Conservation (phyloP, 2,329 filamentous ascomycete species). For the Cytospora leucostoma region DNA sequence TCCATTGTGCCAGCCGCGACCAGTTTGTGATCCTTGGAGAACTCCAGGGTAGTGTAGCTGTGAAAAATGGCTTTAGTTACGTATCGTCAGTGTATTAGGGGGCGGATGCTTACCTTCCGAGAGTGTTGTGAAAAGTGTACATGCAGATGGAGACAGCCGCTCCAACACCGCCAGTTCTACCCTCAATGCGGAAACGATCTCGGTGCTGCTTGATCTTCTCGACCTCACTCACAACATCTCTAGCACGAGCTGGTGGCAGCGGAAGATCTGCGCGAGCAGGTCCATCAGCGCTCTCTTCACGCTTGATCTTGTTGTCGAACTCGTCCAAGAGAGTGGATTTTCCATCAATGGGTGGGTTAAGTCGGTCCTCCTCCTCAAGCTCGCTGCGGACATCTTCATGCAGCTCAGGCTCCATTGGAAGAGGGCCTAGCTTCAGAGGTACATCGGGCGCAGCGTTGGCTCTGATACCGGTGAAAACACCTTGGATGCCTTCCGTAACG, state of each 20-base stretch:
- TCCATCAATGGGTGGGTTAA: conserved; percentile 70
- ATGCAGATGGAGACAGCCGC: conserved; percentile 87
- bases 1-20: conserved; percentile 89
- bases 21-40: conserved; percentile 85
- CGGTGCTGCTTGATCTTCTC: conserved; percentile 91
- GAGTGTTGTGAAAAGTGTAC: conserved; percentile 98
- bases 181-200: conserved; percentile 86
- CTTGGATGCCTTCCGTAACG: conserved; percentile 65
- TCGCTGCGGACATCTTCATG: conserved; percentile 85
- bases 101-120: conserved; percentile 69
- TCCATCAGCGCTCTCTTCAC: conserved; percentile 83
- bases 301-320: conserved; percentile 85
- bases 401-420: conserved; percentile 81
- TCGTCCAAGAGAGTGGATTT: conserved; percentile 78
- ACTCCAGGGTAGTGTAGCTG: conserved; percentile 69
- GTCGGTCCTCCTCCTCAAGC: conserved; percentile 80
- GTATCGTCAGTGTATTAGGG: not conserved
- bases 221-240: conserved; percentile 92
- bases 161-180: conserved; percentile 79
- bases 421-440: conserved; percentile 72
- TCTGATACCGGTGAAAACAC: conserved; percentile 61
- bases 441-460: conserved; percentile 61
- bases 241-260: conserved; percentile 80
- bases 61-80: not conserved
- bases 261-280: conserved; percentile 79